Evolutionary conservation across 306 rosid species (phyloP), one percentile per base, ranked within the genome.

Genomic region (Rosa chinensis): DNA sequence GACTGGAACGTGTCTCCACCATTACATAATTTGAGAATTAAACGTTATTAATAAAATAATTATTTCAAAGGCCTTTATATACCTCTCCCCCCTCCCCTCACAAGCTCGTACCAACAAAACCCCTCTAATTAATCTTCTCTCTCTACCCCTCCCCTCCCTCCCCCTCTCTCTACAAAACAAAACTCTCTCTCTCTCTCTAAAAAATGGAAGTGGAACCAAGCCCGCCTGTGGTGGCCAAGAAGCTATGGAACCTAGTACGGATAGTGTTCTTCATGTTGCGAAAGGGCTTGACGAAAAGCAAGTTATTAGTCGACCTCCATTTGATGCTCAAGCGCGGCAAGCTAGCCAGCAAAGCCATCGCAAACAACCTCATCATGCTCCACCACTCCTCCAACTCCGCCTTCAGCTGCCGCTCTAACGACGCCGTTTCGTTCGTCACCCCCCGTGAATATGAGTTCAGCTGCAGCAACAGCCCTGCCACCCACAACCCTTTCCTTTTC

Each of bases 391-490:
- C 94, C 80, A 55, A 83, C 78, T 44, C 89, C 35, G 78, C 93
- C 79, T 66, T 86, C 81, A 67, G 86, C 39, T 71, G 94, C 87
- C 91, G 80, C 58, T 81, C 90, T 37, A 53, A 83, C 75, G 84
- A 85, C 71, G 75, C 89, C 84, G 58, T 85, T 69, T 87, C 90
- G 53, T 85, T 84, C 88, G 55, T 95, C 32, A 74, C 91, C 0
- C 91, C 97, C 0, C 86, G 87, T 1, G 98, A 95, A 20, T 95
- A 95, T 63, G 97, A 95, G 74, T 95, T 95, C 88, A 95, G 99
- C 86, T 95, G 99, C 88, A 93, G 92, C 80, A 93, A 91, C 78
- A 90, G 88, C 84, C 99, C 99, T 5, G 90, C 91, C 20, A 7
- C 5, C 10, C 59, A 59, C 75, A 73, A 72, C 45, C 90, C 87